Evolutionary conservation across 2,329 filamentous ascomycete species (phyloP), one percentile per base, ranked within the genome.

Genomic region (Podosphaera xanthii): DNA sequence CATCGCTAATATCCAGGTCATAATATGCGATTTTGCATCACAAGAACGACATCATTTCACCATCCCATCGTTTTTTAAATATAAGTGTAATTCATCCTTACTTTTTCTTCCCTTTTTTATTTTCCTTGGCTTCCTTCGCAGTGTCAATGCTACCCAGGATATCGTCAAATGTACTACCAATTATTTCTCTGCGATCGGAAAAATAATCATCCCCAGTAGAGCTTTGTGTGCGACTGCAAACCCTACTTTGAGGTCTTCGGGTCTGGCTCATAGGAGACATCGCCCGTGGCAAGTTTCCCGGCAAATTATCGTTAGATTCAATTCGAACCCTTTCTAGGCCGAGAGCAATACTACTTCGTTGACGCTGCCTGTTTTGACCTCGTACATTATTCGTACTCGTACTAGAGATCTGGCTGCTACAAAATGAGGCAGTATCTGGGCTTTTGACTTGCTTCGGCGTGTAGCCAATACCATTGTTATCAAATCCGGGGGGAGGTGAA

Each of bases 161-260:
- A 56, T 77, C 75, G 62, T 77, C 75, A 65, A 77, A 77, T 0
- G 75, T 77, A 8, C 59, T 61, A 31, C 61, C 34, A 10, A 30
- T 33, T 14, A 54, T n/a, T 8, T 54, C 64, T 30, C 57, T 58
- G 9, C 50, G 59, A 34, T 52, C 61, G 9, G 50, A 35, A 3
- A 40, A 10, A 40, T 40, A 5, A 6, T 40, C 36, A 40, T 40
- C 36, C 5, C 6, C 36, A 10, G 36, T 10, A 10, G 5, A 6
- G 10, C 36, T 40, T 40, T 40, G 36, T 40, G 46, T 50, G 33
- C 30, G 14, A 12, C 34, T 50, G 33, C 58, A 31, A 30, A 55
- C 57, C 7, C 58, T 56, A 42, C 53, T 55, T 34, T 57, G 56
- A 5, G 4, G 10, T 35, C 14, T 38, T 14, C 30, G 48, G 34